Percentiles rank a stretch among this genome's conserved stretches.
Conservation (phyloP, 2,329 filamentous ascomycete genomes). For the Coleophoma cylindrospora region DNA sequence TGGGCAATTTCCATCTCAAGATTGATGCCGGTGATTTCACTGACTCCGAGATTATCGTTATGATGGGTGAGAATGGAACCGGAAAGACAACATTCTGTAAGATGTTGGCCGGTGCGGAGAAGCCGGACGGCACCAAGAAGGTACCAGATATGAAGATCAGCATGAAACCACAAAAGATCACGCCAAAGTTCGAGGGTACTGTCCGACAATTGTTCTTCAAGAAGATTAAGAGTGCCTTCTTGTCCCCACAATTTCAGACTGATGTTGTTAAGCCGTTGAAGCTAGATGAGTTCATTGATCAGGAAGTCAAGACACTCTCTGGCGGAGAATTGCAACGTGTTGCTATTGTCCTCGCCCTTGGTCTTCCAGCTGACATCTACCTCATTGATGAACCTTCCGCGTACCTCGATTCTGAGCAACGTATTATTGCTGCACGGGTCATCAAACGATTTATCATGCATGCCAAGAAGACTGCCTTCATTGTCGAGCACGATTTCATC, state of each 20-base stretch:
- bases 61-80: slow-evolving; percentile 99
- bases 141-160: slow-evolving; percentile 94
- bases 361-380: slow-evolving; percentile 95
- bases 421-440: slow-evolving; percentile 93
- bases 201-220: slow-evolving; percentile 99
- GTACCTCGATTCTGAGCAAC: slow-evolving; percentile 98
- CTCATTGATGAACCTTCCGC: slow-evolving; percentile 96
- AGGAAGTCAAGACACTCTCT: slow-evolving; percentile 98
- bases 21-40: slow-evolving; percentile 86
- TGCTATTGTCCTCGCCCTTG: slow-evolving; percentile 93
- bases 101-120: slow-evolving; percentile 86
- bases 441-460: slow-evolving; percentile 99
- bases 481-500: slow-evolving; percentile 99
- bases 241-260: slow-evolving; percentile 97
- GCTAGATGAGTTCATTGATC: slow-evolving; percentile 98
- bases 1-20: slow-evolving; percentile 79
- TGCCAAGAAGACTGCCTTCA: slow-evolving; percentile 97
- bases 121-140: slow-evolving; percentile 75
- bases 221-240: slow-evolving; percentile 95
- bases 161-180: slow-evolving; percentile 99
- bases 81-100: slow-evolving; percentile 99
- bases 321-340: slow-evolving; percentile 99
- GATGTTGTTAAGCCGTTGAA: slow-evolving; percentile 99
- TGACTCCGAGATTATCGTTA: slow-evolving; percentile 97
- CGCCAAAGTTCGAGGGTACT: slow-evolving; percentile 94